Evolutionary conservation across 768 basidiomycete genomes (phyloP).

Genomic region (Amanita thiersii): DNA sequence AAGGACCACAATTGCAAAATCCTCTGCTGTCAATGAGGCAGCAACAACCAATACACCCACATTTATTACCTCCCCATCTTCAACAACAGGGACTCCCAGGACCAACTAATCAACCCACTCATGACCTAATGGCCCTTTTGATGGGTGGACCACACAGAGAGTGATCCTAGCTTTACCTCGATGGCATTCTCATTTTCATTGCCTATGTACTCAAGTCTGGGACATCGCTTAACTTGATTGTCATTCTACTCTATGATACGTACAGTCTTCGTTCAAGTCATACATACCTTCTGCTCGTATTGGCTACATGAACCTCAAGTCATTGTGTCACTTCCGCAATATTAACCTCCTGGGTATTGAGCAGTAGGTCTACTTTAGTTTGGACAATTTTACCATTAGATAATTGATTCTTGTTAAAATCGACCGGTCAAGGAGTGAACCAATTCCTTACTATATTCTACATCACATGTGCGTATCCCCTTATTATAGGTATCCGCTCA

Average conservation of each 20-base stretch:
- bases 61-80: slow-evolving; percentile 47
- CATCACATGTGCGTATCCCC: no score
- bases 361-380: no score
- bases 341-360: no score
- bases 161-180: slow-evolving; percentile 23
- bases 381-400: no score
- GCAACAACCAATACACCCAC: slow-evolving; percentile 50
- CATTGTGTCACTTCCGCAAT: no score
- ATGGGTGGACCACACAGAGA: slow-evolving; percentile 70
- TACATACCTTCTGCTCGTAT: slow-evolving; percentile 6
- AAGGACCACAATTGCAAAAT: slow-evolving; percentile 29
- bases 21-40: slow-evolving; percentile 41
- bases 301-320: no score
- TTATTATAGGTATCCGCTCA: no score
- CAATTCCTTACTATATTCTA: no score
- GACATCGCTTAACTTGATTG: slow-evolving; percentile 4
- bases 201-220: slow-evolving; percentile 10
- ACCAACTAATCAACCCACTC: slow-evolving; percentile 47
- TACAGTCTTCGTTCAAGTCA: not conserved
- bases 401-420: no score
- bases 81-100: slow-evolving; percentile 50
- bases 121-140: slow-evolving; percentile 78
- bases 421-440: no score
- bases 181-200: slow-evolving; percentile 5
- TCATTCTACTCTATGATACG: slow-evolving; percentile 2